Conservation (phyloP, 176 grass and related monocot species). For the Microstegium vimineum region DNA sequence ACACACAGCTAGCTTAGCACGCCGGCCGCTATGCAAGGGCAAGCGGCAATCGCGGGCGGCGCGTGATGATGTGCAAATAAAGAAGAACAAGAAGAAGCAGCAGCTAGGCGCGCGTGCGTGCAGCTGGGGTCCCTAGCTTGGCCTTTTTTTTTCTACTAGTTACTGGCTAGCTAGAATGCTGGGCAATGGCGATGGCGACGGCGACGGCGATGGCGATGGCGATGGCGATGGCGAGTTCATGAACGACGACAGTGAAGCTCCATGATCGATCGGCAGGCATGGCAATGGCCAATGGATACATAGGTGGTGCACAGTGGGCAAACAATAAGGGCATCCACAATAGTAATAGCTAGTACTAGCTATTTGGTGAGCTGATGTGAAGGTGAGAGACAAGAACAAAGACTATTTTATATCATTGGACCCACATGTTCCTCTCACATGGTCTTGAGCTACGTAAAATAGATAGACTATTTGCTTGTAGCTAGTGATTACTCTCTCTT, state of each 20-base stretch:
- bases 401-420: no score
- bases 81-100: no score
- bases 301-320: neutral
- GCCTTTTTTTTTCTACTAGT: neutral
- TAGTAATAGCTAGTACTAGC: no score
- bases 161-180: neutral
- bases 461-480: no score
- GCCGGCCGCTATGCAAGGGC: neutral
- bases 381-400: no score
- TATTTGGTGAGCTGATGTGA: no score
- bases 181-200: neutral
- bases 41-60: neutral
- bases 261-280: neutral
- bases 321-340: no score
- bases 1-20: neutral
- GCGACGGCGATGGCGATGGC: no score
- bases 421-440: no score
- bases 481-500: no score
- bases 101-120: neutral
- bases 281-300: no score
- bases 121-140: neutral
- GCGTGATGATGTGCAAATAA: conserved; percentile 18
- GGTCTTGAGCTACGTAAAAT: no score
- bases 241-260: conserved; percentile 3
- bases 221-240: neutral